Evolutionary conservation across 2,329 filamentous ascomycete species (phyloP), one percentile per base, ranked within the genome.

Genomic region (Pseudogymnoascus sp.): DNA sequence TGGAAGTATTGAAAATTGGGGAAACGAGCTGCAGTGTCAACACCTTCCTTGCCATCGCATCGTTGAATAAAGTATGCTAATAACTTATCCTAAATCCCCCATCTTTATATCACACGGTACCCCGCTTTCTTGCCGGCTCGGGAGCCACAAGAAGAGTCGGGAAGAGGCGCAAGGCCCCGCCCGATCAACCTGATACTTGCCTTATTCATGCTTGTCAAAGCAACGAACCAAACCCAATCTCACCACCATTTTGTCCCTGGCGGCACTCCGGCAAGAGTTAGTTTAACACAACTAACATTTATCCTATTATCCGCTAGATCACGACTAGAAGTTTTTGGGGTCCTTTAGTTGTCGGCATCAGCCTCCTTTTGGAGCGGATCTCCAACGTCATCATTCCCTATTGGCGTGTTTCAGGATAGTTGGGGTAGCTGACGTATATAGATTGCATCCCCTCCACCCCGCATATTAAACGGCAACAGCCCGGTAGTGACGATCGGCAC

Each of bases 401-500:
- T 30, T 52, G 41, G 41, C 41, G 41, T 52, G 41, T 52, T 52
- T 52, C 41, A 52, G 41, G 23, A n/a, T 8, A 52, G 41, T 52
- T 52, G 41, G 41, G 41, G 23, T 52, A 30, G 41, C 41, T 52
- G 41, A 52, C 41, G 23, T 52, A 52, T 52, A 30, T 52, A 52
- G 41, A 52, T 52, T 52, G 41, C 41, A 52, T 30, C 26, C n/a
- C 21, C 41, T 30, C 23, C 41, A 52, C 41, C 41, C 41, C 41
- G 23, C 41, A 30, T 52, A 52, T 52, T 52, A 52, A 52, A 52
- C 26, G 5, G 23, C 26, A 15, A 18, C 8, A 52, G 26, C 12
- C 23, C 41, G 41, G 41, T 52, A 52, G 41, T 52, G 41, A 30
- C 2, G 41, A 52, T 57, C 55, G 55, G 55, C 55, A 57, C 55